Conservation (phyloP, 495 filamentous ascomycete genomes). For the Apodospora peruviana region DNA sequence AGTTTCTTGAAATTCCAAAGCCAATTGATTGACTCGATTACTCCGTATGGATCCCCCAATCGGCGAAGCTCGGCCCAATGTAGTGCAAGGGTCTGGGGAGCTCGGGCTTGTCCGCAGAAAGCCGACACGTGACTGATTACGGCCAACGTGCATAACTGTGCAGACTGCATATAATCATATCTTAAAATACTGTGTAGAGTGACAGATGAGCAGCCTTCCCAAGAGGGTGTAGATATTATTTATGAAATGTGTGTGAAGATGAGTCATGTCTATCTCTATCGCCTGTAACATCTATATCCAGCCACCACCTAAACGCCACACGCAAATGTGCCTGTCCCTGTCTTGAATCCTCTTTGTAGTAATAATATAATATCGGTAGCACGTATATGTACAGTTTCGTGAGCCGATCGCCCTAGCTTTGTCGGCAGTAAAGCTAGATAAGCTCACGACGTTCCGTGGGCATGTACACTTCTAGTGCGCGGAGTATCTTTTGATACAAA, state of each 20-base stretch:
- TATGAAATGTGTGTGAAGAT: too few species aligned
- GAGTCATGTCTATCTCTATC: too few species aligned
- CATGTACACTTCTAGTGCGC: constrained; percentile 57
- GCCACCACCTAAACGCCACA: neutral
- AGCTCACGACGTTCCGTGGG: constrained; percentile 30
- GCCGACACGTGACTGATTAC: too few species aligned
- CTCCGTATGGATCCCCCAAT: neutral
- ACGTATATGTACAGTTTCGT: constrained; percentile 21
- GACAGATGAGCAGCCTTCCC: too few species aligned
- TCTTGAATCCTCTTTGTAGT: constrained; percentile 2
- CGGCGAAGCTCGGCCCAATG: neutral
- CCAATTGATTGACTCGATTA: neutral
- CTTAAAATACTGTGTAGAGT: too few species aligned
- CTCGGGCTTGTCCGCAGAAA: too few species aligned
- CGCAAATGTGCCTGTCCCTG: neutral
- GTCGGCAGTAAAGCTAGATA: too few species aligned
- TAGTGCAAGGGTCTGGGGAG: neutral
- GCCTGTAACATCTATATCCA: too few species aligned
- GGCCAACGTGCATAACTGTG: too few species aligned
- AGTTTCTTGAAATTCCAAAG: neutral
- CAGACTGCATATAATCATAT: too few species aligned
- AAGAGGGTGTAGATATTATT: too few species aligned
- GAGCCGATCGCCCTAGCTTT: too few species aligned
- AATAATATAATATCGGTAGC: constrained; percentile 13
- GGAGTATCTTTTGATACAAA: constrained; percentile 83